Percentiles rank a stretch among this genome's conserved stretches.
These are phyloP conservation scores for Ilyonectria destructans DNA, from an alignment of 2,329 filamentous ascomycete genomes.

Conservation along the genomic window DNA sequence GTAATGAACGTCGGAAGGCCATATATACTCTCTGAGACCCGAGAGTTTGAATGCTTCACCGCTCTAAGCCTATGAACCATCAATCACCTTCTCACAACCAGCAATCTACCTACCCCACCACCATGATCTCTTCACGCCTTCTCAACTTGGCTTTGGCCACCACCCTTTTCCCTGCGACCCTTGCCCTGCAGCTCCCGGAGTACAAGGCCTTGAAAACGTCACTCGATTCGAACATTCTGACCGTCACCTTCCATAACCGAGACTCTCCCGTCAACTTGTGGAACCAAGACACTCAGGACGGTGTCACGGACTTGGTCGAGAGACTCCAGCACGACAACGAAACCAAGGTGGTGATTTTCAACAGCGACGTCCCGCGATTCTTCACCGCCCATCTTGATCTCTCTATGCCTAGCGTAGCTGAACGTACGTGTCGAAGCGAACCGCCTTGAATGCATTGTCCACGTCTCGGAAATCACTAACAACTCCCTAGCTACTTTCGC, in stretches of 20 bases:
- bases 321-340: conserved; percentile 7
- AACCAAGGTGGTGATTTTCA: conserved; percentile 17
- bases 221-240: not conserved
- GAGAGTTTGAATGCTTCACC: too few species aligned
- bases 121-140: too few species aligned
- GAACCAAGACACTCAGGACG: conserved; percentile 9
- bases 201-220: conserved; percentile 11
- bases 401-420: not conserved
- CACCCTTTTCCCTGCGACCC: not conserved
- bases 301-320: not conserved
- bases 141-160: not conserved
- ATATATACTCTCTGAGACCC: too few species aligned
- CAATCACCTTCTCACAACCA: too few species aligned
- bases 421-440: not conserved
- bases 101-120: too few species aligned
- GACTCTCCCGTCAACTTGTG: conserved; percentile 3
- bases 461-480: not conserved
- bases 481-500: not conserved
- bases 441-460: too few species aligned
- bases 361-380: conserved; percentile 6
- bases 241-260: not conserved
- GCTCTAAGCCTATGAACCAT: too few species aligned
- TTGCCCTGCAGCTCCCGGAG: not conserved
- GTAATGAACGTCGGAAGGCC: too few species aligned
- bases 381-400: conserved; percentile 18